phyloP scores from a whole-genome alignment of 2,329 filamentous ascomycete species.

The Aspergillus costaricaensis region DNA sequence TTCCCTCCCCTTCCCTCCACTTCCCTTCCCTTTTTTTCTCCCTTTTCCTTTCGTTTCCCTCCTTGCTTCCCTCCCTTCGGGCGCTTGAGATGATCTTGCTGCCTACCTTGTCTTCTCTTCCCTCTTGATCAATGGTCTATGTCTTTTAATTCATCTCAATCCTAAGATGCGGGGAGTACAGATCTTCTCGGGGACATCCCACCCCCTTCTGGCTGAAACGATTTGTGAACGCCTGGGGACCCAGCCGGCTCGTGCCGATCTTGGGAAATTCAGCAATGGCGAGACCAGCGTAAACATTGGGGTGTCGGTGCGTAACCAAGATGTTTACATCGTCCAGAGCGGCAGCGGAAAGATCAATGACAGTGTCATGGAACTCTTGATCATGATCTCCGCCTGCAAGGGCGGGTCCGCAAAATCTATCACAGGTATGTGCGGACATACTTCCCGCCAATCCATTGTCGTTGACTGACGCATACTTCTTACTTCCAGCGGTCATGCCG shows the following conservation, averaged over 20 bases:
- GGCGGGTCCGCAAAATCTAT: conserved; percentile 95
- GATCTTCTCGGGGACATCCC: conserved; percentile 68
- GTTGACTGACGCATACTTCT: conserved; percentile 11
- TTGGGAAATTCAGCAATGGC: conserved; percentile 69
- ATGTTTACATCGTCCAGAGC: conserved; percentile 98
- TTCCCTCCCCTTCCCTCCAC: background rate
- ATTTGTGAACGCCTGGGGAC: conserved; percentile 68
- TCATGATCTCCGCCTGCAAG: conserved; percentile 99
- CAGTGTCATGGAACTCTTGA: conserved; percentile 97
- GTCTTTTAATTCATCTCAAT: conserved; percentile 14
- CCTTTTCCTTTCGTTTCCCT: conserved; percentile 12
- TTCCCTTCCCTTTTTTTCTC: conserved; percentile 12
- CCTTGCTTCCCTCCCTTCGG: background rate
- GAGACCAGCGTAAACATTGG: conserved; percentile 70
- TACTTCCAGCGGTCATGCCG: conserved; percentile 47
- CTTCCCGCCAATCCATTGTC: background rate
- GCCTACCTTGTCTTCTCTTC: conserved; percentile 14
- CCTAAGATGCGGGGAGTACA: conserved; percentile 64
- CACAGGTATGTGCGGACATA: conserved; percentile 66
- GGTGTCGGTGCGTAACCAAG: conserved; percentile 83
- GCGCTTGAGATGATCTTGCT: conserved; percentile 16
- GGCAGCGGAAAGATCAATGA: conserved; percentile 96
- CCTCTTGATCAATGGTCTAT: conserved; percentile 18
- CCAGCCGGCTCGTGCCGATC: conserved; percentile 59
- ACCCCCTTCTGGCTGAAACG: conserved; percentile 63